A percentile compares a stretch with the other conserved stretches of the same genome.
phyloP scores from a whole-genome alignment of 129 eudicot genomes.

The Smallanthus sonchifolius region DNA sequence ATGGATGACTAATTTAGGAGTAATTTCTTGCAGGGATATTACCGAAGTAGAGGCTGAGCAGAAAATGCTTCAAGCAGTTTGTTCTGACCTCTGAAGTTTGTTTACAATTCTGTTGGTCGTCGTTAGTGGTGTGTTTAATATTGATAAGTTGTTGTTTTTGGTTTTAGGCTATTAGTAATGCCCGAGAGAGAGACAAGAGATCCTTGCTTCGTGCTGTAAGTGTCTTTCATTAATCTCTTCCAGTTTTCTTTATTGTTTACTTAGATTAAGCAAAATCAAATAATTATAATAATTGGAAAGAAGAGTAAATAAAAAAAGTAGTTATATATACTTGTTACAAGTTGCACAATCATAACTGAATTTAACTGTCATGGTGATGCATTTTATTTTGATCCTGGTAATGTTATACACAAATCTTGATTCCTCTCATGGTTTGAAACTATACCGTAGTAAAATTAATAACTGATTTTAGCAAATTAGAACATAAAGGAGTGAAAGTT shows the following conservation, averaged over 20 bases:
- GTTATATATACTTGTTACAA: background rate
- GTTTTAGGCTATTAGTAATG: slow-evolving; percentile 82
- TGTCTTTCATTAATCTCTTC: background rate
- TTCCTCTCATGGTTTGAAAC: background rate
- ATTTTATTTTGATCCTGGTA: background rate
- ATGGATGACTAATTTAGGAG: slow-evolving; percentile 2
- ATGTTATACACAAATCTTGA: background rate
- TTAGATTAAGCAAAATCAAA: background rate
- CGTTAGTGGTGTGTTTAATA: background rate
- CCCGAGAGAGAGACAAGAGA: slow-evolving; percentile 93
- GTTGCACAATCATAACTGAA: background rate
- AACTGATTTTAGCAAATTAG: background rate
- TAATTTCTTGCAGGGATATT: slow-evolving; percentile 50
- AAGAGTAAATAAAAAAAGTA: background rate
- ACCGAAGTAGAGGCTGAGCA: slow-evolving; percentile 88
- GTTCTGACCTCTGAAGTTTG: slow-evolving; percentile 4
- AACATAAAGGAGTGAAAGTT: background rate
- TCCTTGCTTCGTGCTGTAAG: slow-evolving; percentile 85
- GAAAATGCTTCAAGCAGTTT: slow-evolving; percentile 85
- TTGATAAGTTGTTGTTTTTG: background rate
- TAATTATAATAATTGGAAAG: background rate
- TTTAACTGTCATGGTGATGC: background rate
- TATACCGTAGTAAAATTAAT: background rate
- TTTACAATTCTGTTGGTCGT: background rate
- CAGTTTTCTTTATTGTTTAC: background rate